Evolutionary conservation across 2,329 filamentous ascomycete species (phyloP).

Genomic region (Ophiosphaerella narmari): DNA sequence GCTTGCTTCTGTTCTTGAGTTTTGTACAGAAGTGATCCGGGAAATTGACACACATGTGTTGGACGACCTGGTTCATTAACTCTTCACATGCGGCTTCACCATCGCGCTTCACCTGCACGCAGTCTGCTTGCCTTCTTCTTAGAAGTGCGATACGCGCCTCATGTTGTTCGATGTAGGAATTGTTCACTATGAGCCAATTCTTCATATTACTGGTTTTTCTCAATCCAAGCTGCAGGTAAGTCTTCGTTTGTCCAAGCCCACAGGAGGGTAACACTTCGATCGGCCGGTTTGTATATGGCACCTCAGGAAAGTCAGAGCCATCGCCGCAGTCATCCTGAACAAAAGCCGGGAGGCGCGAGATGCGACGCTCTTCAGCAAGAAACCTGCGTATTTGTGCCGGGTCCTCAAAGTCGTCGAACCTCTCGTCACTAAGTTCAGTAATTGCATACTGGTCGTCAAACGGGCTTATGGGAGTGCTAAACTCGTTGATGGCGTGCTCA

Average conservation of each 20-base stretch:
- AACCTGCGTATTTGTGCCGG: slow-evolving; percentile 9
- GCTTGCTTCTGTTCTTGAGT: slow-evolving; percentile 9
- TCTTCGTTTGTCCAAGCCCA: background rate
- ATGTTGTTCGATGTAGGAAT: slow-evolving; percentile 52
- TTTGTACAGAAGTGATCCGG: slow-evolving; percentile 48
- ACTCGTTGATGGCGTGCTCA: background rate
- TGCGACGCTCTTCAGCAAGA: slow-evolving; percentile 27
- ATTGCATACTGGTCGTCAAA: slow-evolving; percentile 3
- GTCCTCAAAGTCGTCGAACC: slow-evolving; percentile 6
- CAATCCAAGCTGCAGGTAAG: slow-evolving; percentile 46
- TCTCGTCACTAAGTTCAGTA: slow-evolving; percentile 10
- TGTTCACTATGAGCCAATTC: slow-evolving; percentile 57
- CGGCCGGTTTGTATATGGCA: slow-evolving; percentile 18
- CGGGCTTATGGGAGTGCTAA: background rate
- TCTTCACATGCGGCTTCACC: slow-evolving; percentile 54
- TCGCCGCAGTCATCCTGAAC: slow-evolving; percentile 40
- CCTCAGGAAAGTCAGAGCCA: slow-evolving; percentile 29
- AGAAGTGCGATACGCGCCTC: slow-evolving; percentile 50
- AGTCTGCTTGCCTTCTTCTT: slow-evolving; percentile 43
- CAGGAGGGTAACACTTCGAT: slow-evolving; percentile 1
- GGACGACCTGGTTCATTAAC: slow-evolving; percentile 51
- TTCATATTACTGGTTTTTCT: slow-evolving; percentile 47
- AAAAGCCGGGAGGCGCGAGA: slow-evolving; percentile 30
- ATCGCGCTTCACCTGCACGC: slow-evolving; percentile 53
- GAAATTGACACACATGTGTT: slow-evolving; percentile 50